Evolutionary conservation across 106 monocot genomes (phyloP), one percentile per base, ranked within the genome.

Genomic region (Dioscorea dumetorum): DNA sequence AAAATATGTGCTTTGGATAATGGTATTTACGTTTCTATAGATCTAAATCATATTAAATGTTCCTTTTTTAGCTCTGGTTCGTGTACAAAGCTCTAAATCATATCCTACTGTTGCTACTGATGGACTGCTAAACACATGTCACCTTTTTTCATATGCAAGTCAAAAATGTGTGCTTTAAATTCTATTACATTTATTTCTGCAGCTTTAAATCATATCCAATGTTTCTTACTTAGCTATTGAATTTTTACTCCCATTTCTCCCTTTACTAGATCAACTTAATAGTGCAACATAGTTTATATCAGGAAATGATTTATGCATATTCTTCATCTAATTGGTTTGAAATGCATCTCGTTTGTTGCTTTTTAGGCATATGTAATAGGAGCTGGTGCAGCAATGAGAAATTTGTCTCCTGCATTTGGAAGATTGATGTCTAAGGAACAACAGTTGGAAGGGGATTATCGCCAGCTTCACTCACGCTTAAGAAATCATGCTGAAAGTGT

Each of bases 111-210:
- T 93, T 34, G 90, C 93, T 66, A 66, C 90, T 63, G 99, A 99
- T 75, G 90, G 84, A 18, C 62, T 99, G 23, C 77, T 99, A 49
- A 93, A 99, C 74, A 87, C 90, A 17, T 93, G 93, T 90, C 90
- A 93, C 24, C 90, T 99, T 11, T 99, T 93, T 87, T 93, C 99
- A 67, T 99, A 99, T 81, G 90, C 99, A 64, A 99, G 99, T 71
- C 93, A 92, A 66, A 99, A 93, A 89, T 99, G 93, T 90, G 82
- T 90, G 15, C 63, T 93, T 17, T 99, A 93, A 93, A 99, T 99
- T 67, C 76, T 99, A 93, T 92, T 99, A 90, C 15, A 41, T 41
- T 8, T 5, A 41, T 41, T 41, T 41, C 41, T 41, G 10, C 41
- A 41, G 41, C 41, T 41, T 5, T 41, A 41, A 41, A 41, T 41